A percentile compares a stretch with the other conserved stretches of the same genome.
These are phyloP conservation scores for Metschnikowia anglica DNA, from an alignment of 805 yeast species.

Conservation along the genomic window DNA sequence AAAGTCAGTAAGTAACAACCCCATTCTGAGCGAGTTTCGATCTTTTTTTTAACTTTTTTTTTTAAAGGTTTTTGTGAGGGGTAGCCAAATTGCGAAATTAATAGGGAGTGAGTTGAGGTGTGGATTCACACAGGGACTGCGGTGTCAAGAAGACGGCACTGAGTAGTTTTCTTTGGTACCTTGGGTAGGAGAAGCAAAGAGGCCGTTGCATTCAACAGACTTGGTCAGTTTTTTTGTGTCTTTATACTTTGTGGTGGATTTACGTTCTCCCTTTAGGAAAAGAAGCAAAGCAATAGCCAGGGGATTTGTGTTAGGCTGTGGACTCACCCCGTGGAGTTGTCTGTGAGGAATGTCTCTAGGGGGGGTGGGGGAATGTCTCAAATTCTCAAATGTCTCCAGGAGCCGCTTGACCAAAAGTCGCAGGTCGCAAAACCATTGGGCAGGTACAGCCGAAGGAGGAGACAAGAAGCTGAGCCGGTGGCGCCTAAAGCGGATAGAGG, in stretches of 20 bases:
- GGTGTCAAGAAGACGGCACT: not conserved
- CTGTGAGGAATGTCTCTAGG: slow-evolving; percentile 3
- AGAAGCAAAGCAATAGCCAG: slow-evolving; percentile 1
- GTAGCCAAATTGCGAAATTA: slow-evolving; percentile 8
- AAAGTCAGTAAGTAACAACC: slow-evolving; percentile 40
- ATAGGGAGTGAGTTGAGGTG: slow-evolving; percentile 3
- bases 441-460: slow-evolving; percentile 1
- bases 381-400: slow-evolving; percentile 1
- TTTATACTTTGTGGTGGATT: not conserved
- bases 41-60: not conserved
- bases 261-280: not conserved
- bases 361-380: not conserved
- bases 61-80: not conserved
- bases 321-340: not conserved
- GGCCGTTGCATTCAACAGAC: not conserved
- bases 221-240: not conserved
- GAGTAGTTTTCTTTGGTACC: not conserved
- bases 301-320: slow-evolving; percentile 4
- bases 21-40: slow-evolving; percentile 28
- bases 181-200: not conserved
- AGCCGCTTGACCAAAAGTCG: not conserved
- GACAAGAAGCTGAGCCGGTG: no score
- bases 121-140: not conserved
- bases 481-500: no score
- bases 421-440: not conserved